Evolutionary conservation across 2,329 filamentous ascomycete genomes (phyloP).

Genomic region (Colletotrichum somersetense): DNA sequence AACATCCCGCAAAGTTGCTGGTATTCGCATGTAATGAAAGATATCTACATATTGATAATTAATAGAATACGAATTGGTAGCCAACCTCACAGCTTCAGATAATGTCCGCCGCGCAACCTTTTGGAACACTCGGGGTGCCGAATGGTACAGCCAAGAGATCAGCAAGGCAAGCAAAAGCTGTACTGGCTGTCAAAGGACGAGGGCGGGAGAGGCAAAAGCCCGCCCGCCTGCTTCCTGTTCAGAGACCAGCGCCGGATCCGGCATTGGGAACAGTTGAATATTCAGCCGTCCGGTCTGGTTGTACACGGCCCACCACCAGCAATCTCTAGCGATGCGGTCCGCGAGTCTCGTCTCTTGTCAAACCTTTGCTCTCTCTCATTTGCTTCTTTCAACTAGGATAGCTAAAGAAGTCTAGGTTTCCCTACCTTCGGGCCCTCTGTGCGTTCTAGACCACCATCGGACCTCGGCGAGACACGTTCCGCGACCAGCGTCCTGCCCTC

Average conservation of each 20-base stretch:
- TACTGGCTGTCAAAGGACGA: background rate
- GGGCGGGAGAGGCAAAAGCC: background rate
- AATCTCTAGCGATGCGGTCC: background rate
- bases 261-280: background rate
- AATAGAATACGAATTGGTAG: slow-evolving; percentile 17
- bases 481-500: background rate
- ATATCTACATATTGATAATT: slow-evolving; percentile 28
- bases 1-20: slow-evolving; percentile 6
- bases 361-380: background rate
- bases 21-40: slow-evolving; percentile 17
- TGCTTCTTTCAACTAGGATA: background rate
- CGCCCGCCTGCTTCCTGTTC: background rate
- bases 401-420: background rate
- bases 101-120: background rate
- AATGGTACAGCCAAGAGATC: background rate
- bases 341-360: background rate
- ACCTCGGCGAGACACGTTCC: background rate
- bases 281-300: background rate
- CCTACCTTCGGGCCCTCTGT: background rate
- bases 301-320: background rate
- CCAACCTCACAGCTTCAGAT: background rate
- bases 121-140: background rate
- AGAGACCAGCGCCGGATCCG: slow-evolving; percentile 11
- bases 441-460: background rate
- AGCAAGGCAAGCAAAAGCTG: slow-evolving; percentile 4